These are phyloP conservation scores for Spathaspora sp. DNA, from an alignment of 805 yeast genomes.

Conservation along the genomic window DNA sequence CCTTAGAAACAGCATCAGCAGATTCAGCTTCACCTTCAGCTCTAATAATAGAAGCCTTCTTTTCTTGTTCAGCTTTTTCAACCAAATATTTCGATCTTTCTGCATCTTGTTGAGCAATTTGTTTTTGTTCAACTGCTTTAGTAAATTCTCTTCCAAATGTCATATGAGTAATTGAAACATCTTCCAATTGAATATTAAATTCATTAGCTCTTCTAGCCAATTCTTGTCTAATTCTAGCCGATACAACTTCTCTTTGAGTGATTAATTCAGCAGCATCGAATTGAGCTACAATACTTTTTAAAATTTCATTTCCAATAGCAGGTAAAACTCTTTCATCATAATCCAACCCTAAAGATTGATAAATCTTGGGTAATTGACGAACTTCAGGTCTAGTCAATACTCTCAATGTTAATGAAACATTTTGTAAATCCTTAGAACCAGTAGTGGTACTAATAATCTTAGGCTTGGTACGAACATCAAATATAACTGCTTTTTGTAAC, in stretches of 20 bases:
- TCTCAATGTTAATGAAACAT: conserved; percentile 88
- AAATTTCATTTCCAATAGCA: conserved; percentile 87
- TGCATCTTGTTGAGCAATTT: conserved; percentile 99
- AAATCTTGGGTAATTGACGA: conserved; percentile 72
- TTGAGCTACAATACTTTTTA: conserved; percentile 87
- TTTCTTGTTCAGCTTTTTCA: conserved; percentile 95
- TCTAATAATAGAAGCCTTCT: conserved; percentile 89
- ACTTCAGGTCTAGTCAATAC: conserved; percentile 95
- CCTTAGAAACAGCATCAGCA: conserved; percentile 91
- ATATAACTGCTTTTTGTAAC: conserved; percentile 87
- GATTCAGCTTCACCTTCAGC: conserved; percentile 99
- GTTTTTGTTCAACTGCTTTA: conserved; percentile 97
- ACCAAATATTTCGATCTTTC: conserved; percentile 93
- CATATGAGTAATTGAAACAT: conserved; percentile 96
- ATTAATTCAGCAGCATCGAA: conserved; percentile 95
- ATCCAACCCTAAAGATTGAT: conserved; percentile 88
- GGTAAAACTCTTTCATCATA: conserved; percentile 94
- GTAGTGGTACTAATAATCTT: conserved; percentile 91
- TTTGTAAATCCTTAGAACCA: conserved; percentile 96
- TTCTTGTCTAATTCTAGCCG: conserved; percentile 84
- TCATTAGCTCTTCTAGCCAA: conserved; percentile 78
- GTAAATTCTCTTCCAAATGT: conserved; percentile 96
- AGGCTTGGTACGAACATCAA: conserved; percentile 94
- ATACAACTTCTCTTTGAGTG: conserved; percentile 94
- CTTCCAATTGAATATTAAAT: conserved; percentile 89